These are phyloP conservation scores for Coniochaeta pulveracea DNA, from an alignment of 2,329 filamentous ascomycete genomes.

Conservation along the genomic window DNA sequence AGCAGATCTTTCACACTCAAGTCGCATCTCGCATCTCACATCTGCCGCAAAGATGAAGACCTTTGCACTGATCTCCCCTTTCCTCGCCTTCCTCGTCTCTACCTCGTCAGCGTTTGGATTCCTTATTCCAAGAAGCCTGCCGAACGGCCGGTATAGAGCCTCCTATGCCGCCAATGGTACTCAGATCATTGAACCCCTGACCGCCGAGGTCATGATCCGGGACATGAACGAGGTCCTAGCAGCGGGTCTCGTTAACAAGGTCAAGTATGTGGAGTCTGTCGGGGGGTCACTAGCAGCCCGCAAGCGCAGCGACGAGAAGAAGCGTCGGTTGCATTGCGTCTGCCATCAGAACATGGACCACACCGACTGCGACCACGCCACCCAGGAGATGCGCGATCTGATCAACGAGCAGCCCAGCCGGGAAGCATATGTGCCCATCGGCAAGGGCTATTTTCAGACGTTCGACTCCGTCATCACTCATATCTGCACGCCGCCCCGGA, in stretches of 20 bases:
- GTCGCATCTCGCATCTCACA: too few relatives aligned
- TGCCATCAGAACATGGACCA: conserved; percentile 2
- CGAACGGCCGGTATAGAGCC: neutral
- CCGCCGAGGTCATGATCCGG: neutral
- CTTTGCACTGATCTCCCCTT: too few relatives aligned
- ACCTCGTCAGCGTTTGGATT: neutral
- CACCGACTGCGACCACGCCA: neutral
- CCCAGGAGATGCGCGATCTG: neutral
- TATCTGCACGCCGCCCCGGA: conserved; percentile 1
- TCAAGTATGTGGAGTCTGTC: neutral
- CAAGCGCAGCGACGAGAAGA: neutral
- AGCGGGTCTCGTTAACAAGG: neutral
- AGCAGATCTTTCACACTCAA: too few relatives aligned
- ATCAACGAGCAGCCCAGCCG: neutral
- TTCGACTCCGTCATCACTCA: neutral
- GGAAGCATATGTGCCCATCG: conserved; percentile 1
- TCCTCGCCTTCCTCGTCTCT: neutral
- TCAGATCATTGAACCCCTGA: neutral
- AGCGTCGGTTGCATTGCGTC: neutral
- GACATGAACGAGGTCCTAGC: neutral
- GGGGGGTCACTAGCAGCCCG: neutral
- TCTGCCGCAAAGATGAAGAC: neutral
- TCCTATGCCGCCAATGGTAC: neutral
- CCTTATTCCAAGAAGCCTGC: neutral
- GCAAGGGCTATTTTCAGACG: neutral